Evolutionary conservation across 2,329 filamentous ascomycete genomes (phyloP), one percentile per base, ranked within the genome.

Genomic region (Clonostachys chloroleuca): DNA sequence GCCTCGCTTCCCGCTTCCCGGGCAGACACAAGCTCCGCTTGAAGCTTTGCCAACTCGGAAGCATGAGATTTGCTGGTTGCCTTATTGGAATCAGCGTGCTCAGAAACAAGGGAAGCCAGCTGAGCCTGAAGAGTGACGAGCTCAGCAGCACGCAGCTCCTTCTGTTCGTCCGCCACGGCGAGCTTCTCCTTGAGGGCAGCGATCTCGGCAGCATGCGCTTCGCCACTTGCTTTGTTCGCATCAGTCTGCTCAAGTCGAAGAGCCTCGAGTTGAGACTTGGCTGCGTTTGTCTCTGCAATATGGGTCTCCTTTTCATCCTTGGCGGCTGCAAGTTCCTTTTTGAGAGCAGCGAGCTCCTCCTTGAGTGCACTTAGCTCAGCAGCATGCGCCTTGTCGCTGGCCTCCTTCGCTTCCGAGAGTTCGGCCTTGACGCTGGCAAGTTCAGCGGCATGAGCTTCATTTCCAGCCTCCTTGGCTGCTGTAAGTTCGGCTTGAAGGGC

Each of bases 271-370:
- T 30, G 24, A 30, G 24, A 30, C 42, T 56, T 54, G 7, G 33
- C 42, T 39, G 56, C 53, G 8, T 55, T 48, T 14, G 68, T 54
- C 40, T 67, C 57, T 8, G 59, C 48, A 46, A 63, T 63, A 41
- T 68, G 52, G 20, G 59, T 58, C 41, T 63, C 59, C 18, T 73
- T 44, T 47, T 72, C 66, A 14, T 62, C 55, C 8, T 58, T 54
- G 51, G 71, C 61, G 33, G 60, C 57, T 5, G 58, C 53, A 14
- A 75, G 55, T 35, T 72, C 59, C 12, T 51, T 52, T 58, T 73
- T 72, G 24, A 71, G 69, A n/a, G 68, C 60, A 34, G 65, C 64
- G 6, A 83, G 64, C 18, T 77, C 71, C 4, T 65, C 58, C 55
- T 78, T 74, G 42, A 69, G 64, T 34, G 64, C 64, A 57, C 66